Evolutionary conservation across 2,329 filamentous ascomycete genomes (phyloP).

Genomic region (Colletotrichum liriopes): DNA sequence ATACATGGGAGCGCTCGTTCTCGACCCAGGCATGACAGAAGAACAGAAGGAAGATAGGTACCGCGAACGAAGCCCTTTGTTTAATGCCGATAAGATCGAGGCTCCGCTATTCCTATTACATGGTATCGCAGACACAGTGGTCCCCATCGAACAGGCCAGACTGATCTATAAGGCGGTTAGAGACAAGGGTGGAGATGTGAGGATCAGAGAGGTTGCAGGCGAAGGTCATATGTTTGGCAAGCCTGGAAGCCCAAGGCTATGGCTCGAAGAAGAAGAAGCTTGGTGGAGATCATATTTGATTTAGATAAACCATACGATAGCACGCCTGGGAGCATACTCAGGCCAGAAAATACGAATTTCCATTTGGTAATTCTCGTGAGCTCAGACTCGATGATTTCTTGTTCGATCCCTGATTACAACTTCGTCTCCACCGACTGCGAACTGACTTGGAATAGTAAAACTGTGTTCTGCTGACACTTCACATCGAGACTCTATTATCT

Average conservation of each 20-base stretch:
- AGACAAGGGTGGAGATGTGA: constrained; percentile 59
- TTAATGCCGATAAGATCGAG: constrained; percentile 63
- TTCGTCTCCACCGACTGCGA: too few species aligned
- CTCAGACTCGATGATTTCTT: too few species aligned
- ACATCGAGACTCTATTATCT: too few species aligned
- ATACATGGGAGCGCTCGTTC: constrained; percentile 64
- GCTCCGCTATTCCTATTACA: constrained; percentile 70
- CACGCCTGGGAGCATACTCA: too few species aligned
- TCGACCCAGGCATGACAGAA: constrained; percentile 52
- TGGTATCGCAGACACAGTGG: constrained; percentile 69
- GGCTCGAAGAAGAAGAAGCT: constrained; percentile 61
- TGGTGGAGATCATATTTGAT: constrained; percentile 63
- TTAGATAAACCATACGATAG: neutral
- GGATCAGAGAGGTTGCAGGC: constrained; percentile 62
- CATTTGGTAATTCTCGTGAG: too few species aligned
- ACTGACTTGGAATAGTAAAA: too few species aligned
- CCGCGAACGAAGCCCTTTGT: constrained; percentile 64
- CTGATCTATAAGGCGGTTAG: constrained; percentile 65
- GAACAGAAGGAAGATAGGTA: constrained; percentile 60
- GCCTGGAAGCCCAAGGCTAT: constrained; percentile 56
- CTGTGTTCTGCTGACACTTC: too few species aligned
- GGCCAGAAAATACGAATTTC: too few species aligned
- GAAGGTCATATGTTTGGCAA: constrained; percentile 67
- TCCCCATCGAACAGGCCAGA: constrained; percentile 70
- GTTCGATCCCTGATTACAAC: too few species aligned